phyloP scores from a whole-genome alignment of 257 asterid genomes.

The Fraxinus americana region DNA sequence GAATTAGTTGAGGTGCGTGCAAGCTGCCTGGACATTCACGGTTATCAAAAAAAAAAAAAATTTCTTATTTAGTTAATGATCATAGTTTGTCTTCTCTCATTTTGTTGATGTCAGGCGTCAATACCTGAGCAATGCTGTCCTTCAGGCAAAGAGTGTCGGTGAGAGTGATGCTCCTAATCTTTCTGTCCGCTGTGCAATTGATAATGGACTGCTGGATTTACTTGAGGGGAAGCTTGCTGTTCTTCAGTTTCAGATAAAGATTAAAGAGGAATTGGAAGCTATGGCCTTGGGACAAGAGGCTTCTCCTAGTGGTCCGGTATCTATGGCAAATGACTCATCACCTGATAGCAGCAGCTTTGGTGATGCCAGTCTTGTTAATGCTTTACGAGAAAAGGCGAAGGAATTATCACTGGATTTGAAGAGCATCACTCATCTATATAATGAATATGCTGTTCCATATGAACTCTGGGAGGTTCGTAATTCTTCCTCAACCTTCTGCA shows the following conservation, averaged over 20 bases:
- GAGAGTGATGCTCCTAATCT: constrained; percentile 50
- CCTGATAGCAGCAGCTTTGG: constrained; percentile 41
- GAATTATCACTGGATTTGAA: constrained; percentile 84
- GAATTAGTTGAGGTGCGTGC: neutral
- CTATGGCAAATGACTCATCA: constrained; percentile 40
- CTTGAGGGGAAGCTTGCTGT: constrained; percentile 98
- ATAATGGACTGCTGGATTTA: constrained; percentile 87
- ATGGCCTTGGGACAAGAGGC: constrained; percentile 63
- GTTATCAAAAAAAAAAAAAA: too few relatives aligned
- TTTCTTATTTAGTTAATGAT: constrained; percentile 12
- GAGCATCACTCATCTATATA: constrained; percentile 88
- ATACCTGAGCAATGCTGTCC: constrained; percentile 94
- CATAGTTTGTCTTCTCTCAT: constrained; percentile 28
- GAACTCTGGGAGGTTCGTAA: constrained; percentile 94
- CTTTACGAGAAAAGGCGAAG: constrained; percentile 60
- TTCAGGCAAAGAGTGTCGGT: constrained; percentile 91
- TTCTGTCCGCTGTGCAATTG: constrained; percentile 61
- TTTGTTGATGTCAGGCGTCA: constrained; percentile 75
- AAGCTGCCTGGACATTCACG: too few relatives aligned
- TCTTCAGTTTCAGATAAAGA: constrained; percentile 91
- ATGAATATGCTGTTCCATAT: constrained; percentile 91
- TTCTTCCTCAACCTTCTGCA: constrained; percentile 17
- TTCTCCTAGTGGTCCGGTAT: constrained; percentile 49
- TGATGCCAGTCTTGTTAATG: constrained; percentile 36
- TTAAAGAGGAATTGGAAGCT: constrained; percentile 80